A percentile compares a stretch with the other conserved stretches of the same genome.
phyloP scores from a whole-genome alignment of 208 protist species.

The Leishmania turanica region DNA sequence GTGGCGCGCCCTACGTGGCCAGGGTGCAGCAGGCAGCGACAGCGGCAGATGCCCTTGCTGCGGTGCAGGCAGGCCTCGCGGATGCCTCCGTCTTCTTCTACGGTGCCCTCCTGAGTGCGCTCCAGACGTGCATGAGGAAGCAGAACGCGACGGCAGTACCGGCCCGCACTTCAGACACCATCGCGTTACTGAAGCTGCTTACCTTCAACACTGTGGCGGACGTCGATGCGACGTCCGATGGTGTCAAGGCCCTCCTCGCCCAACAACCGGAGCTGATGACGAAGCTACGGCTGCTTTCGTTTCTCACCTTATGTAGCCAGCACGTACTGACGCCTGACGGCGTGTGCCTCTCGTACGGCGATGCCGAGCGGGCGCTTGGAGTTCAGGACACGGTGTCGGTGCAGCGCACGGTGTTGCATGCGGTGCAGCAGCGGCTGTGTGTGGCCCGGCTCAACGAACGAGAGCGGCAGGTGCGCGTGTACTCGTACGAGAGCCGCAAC shows the following conservation, averaged over 20 bases:
- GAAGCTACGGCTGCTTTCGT: constrained; percentile 48
- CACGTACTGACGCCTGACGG: constrained; percentile 10
- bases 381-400: constrained; percentile 21
- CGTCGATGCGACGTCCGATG: constrained; percentile 7
- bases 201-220: constrained; percentile 8
- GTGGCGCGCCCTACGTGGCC: constrained; percentile 4
- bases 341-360: constrained; percentile 31
- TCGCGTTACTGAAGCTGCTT: constrained; percentile 28
- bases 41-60: constrained; percentile 4
- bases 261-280: constrained; percentile 15
- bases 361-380: constrained; percentile 28
- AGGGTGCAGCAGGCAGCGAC: constrained; percentile 16
- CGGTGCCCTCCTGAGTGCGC: constrained; percentile 31
- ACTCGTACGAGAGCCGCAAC: constrained; percentile 45
- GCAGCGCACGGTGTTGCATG: constrained; percentile 50
- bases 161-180: neutral
- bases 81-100: constrained; percentile 57
- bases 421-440: constrained; percentile 46
- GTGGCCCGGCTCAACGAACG: constrained; percentile 52
- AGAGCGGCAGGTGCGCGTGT: constrained; percentile 35
- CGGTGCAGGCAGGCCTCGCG: constrained; percentile 30
- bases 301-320: constrained; percentile 41
- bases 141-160: neutral
- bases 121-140: constrained; percentile 12
- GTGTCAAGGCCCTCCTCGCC: constrained; percentile 23